Percentiles rank a stretch among this genome's conserved stretches.
Evolutionary conservation across 2,329 filamentous ascomycete species (phyloP).

Genomic region (Alternaria sp.): DNA sequence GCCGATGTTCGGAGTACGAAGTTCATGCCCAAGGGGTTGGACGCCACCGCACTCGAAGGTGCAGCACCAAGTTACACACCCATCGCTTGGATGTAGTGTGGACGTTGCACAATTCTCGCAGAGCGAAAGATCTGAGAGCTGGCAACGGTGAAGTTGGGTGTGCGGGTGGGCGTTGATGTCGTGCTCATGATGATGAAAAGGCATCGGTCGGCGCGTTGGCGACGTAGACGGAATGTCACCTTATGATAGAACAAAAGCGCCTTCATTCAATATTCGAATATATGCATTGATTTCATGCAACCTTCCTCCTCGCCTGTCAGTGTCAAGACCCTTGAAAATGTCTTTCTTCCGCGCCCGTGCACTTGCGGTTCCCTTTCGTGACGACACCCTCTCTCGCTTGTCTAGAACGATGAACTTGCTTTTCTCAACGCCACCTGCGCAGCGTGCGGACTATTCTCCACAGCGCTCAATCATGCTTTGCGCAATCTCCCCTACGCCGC

Average conservation of each 20-base stretch:
- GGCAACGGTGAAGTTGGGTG: neutral
- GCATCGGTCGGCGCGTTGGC: constrained; percentile 15
- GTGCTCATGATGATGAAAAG: constrained; percentile 27
- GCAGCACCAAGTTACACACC: neutral
- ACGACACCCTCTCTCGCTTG: neutral
- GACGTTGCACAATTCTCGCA: neutral
- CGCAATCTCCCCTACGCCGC: neutral
- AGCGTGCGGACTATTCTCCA: neutral
- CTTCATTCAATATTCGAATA: constrained; percentile 18
- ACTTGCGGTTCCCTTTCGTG: neutral
- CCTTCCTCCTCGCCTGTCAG: neutral
- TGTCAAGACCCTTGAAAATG: neutral
- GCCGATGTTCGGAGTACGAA: neutral
- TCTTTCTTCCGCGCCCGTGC: neutral
- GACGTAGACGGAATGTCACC: neutral
- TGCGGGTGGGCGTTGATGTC: neutral
- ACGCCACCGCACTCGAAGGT: neutral
- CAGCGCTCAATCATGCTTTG: neutral
- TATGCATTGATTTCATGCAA: constrained; percentile 15
- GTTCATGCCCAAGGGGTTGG: neutral
- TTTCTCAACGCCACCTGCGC: neutral
- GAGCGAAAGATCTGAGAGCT: neutral
- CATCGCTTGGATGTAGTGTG: neutral
- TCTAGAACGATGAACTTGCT: neutral
- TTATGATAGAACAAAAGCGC: constrained; percentile 17